These are phyloP conservation scores for Amanita thiersii DNA, from an alignment of 768 basidiomycete genomes.

Conservation along the genomic window DNA sequence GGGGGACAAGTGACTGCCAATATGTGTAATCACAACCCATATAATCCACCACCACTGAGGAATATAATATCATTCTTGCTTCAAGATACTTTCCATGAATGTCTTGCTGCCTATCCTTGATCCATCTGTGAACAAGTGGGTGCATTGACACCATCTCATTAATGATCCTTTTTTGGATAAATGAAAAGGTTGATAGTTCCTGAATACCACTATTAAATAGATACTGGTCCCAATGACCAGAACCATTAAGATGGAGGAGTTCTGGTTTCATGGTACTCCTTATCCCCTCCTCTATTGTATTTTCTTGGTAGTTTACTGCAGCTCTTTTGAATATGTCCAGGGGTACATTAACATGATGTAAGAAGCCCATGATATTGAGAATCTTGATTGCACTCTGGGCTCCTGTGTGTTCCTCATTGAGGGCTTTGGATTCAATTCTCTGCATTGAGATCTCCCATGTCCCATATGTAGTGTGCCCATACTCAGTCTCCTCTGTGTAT, in stretches of 20 bases:
- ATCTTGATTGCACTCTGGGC: slow-evolving; percentile 1
- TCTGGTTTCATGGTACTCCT: neutral
- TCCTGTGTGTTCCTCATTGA: neutral
- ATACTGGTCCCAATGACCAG: neutral
- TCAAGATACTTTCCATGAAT: too few species aligned
- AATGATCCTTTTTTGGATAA: neutral
- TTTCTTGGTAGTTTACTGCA: neutral
- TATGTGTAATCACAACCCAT: too few species aligned
- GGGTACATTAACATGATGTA: slow-evolving; percentile 1
- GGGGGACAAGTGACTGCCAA: too few species aligned
- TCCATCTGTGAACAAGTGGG: neutral
- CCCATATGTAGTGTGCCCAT: slow-evolving; percentile 1
- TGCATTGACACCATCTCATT: neutral
- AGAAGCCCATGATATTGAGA: neutral
- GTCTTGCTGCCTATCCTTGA: neutral
- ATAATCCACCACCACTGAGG: too few species aligned
- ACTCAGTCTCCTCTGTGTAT: neutral
- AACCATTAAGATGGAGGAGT: neutral
- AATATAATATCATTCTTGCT: too few species aligned
- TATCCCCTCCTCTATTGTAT: too few species aligned
- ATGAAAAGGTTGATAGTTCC: neutral
- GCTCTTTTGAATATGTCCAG: slow-evolving; percentile 1
- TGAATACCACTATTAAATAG: neutral
- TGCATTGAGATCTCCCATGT: slow-evolving; percentile 6
- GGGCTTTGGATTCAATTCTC: neutral